Conservation (phyloP, 257 asterid species). For the Petrea volubilis region DNA sequence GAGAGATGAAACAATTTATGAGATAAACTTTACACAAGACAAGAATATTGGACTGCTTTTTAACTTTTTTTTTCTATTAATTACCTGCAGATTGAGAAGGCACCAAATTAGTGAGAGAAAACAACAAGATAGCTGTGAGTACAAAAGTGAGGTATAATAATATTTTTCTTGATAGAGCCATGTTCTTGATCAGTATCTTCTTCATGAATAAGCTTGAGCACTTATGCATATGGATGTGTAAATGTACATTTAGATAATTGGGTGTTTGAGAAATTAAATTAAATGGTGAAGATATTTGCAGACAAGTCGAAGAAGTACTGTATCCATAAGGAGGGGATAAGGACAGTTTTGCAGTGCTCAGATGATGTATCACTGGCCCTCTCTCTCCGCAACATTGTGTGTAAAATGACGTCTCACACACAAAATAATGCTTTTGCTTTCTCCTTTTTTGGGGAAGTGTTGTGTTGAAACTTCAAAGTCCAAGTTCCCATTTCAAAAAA, state of each 20-base stretch:
- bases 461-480: no score
- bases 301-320: slow-evolving; percentile 27
- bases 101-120: slow-evolving; percentile 34
- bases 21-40: no score
- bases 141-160: slow-evolving; percentile 38
- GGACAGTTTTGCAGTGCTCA: slow-evolving; percentile 18
- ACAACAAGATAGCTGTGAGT: slow-evolving; percentile 35
- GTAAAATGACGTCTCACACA: slow-evolving; percentile 31
- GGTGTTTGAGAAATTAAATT: background rate
- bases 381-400: background rate
- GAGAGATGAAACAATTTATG: no score
- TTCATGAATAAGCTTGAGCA: background rate
- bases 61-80: no score
- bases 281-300: background rate
- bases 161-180: slow-evolving; percentile 44
- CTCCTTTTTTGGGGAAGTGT: slow-evolving; percentile 42
- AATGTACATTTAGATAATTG: background rate
- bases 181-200: no score
- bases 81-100: slow-evolving; percentile 46
- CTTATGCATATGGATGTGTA: background rate
- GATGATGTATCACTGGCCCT: no score
- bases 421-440: slow-evolving; percentile 29
- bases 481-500: no score
- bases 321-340: slow-evolving; percentile 32
- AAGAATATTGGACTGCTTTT: no score